phyloP scores from a whole-genome alignment of 176 grass and related monocot genomes.

The Ensete ventricosum region DNA sequence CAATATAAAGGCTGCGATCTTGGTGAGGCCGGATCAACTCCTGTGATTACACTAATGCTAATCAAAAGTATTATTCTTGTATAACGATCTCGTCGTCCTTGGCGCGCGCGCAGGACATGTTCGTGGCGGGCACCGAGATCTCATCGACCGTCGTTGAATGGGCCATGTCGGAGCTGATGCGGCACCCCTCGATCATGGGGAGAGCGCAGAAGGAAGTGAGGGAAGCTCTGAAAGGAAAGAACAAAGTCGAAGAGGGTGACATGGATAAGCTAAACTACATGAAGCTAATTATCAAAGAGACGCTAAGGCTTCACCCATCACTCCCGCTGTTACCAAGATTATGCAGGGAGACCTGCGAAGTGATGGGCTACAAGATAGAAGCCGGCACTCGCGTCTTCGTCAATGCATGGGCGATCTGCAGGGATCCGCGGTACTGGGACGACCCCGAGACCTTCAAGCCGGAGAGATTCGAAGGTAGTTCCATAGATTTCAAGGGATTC shows the following conservation, averaged over 20 bases:
- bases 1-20: background rate
- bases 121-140: background rate
- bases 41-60: too few species aligned
- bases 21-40: background rate
- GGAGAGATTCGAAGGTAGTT: background rate
- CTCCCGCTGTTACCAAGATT: background rate
- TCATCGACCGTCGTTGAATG: background rate
- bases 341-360: background rate
- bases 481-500: background rate
- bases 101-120: background rate
- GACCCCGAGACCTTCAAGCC: background rate
- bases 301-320: background rate
- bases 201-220: constrained; percentile 4
- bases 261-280: background rate
- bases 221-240: background rate
- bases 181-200: background rate
- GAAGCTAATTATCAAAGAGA: background rate
- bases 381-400: background rate
- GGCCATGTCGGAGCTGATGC: constrained; percentile 2
- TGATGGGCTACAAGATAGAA: background rate
- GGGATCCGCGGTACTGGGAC: background rate
- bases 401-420: background rate
- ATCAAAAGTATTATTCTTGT: background rate
- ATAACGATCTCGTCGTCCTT: background rate
- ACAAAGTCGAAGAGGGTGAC: background rate